Evolutionary conservation across 2,329 filamentous ascomycete species (phyloP).

Genomic region (Didymosphaeria variabile): DNA sequence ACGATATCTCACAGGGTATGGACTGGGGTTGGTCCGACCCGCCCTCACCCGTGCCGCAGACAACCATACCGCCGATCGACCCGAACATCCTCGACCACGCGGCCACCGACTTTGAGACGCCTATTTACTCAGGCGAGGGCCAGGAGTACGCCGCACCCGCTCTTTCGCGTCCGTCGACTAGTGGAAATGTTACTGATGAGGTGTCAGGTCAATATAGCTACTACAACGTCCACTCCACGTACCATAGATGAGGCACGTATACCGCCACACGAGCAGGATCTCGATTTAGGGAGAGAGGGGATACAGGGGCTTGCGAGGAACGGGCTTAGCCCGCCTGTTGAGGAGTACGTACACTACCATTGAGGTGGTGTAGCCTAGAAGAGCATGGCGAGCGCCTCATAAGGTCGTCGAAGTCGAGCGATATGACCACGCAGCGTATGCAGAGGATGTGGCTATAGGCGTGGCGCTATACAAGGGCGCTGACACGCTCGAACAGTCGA

Average conservation of each 20-base stretch:
- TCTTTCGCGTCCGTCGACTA: constrained; percentile 20
- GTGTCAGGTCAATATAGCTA: constrained; percentile 41
- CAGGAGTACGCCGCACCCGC: constrained; percentile 5
- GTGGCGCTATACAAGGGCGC: too few species aligned
- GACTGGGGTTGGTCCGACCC: constrained; percentile 8
- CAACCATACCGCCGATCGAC: constrained; percentile 36
- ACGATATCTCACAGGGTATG: constrained; percentile 1
- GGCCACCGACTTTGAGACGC: constrained; percentile 40
- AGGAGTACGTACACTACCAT: constrained; percentile 18
- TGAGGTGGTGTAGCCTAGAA: not conserved
- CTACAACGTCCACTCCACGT: constrained; percentile 33
- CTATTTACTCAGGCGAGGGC: constrained; percentile 35
- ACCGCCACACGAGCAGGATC: constrained; percentile 40
- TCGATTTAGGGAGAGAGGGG: constrained; percentile 36
- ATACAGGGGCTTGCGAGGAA: constrained; percentile 28
- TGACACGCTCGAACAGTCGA: too few species aligned
- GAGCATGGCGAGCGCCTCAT: too few species aligned
- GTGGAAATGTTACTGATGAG: constrained; percentile 38
- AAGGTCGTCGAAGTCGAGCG: too few species aligned
- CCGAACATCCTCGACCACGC: constrained; percentile 41
- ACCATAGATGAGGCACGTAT: constrained; percentile 34
- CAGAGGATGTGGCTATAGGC: too few species aligned
- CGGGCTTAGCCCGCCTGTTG: constrained; percentile 14
- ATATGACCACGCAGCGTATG: too few species aligned
- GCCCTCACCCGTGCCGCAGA: constrained; percentile 11